Percentiles rank a stretch among this genome's conserved stretches.
These are phyloP conservation scores for Cutaneotrichosporon sp. DNA, from an alignment of 1,284 basidiomycete species.

Conservation along the genomic window DNA sequence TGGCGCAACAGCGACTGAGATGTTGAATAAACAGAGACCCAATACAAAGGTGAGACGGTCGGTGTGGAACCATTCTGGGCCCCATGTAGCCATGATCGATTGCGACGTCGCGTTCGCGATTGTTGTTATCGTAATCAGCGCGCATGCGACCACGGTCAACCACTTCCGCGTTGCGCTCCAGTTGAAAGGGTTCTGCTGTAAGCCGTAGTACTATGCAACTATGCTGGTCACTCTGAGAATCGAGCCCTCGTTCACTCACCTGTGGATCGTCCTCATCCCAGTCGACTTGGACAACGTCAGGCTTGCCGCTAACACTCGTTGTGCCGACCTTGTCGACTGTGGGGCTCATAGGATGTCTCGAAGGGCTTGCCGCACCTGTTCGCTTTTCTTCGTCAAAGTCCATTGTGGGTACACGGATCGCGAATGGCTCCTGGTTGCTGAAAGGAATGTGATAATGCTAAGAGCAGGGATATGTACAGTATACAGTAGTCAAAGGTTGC, in stretches of 20 bases:
- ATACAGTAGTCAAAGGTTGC: too few species aligned
- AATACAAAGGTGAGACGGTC: constrained; percentile 30
- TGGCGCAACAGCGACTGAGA: constrained; percentile 42
- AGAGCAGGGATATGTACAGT: too few species aligned
- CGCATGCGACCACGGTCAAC: constrained; percentile 27
- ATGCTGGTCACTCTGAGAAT: background rate
- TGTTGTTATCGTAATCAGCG: constrained; percentile 32
- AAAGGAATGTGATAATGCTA: too few species aligned
- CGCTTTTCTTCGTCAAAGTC: too few species aligned
- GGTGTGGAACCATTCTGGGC: constrained; percentile 32
- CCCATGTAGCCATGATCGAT: constrained; percentile 33
- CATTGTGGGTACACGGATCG: too few species aligned
- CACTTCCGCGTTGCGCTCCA: constrained; percentile 35
- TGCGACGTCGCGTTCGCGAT: constrained; percentile 29
- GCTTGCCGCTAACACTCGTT: background rate
- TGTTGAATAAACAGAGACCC: constrained; percentile 33
- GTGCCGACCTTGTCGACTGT: too few species aligned
- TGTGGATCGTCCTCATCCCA: constrained; percentile 40
- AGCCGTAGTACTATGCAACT: background rate
- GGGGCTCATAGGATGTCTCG: too few species aligned
- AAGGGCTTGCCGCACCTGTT: too few species aligned
- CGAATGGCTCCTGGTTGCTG: too few species aligned
- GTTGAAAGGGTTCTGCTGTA: constrained; percentile 42
- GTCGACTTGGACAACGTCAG: constrained; percentile 29
- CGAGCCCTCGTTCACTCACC: constrained; percentile 27